Evolutionary conservation across 495 filamentous ascomycete species (phyloP).

Genomic region (Hyaloscypha variabilis): DNA sequence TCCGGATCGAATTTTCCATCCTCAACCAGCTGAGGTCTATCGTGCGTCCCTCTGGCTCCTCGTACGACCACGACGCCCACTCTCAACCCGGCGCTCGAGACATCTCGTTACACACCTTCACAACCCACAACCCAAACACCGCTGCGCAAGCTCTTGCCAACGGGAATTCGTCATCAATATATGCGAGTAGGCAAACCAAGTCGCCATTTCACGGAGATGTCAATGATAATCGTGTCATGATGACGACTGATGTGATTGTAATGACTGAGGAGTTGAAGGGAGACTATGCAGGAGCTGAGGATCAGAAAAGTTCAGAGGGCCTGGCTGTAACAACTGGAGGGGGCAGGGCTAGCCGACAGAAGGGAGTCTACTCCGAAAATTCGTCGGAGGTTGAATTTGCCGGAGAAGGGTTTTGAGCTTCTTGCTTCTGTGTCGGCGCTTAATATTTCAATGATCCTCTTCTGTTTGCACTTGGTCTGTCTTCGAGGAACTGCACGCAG

Average conservation of each 20-base stretch:
- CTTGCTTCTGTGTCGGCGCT: neutral
- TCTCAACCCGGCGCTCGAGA: neutral
- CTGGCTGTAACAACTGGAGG: neutral
- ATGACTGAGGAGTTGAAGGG: neutral
- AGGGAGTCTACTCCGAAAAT: neutral
- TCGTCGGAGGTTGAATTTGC: constrained; percentile 7
- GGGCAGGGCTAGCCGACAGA: neutral
- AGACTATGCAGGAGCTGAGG: neutral
- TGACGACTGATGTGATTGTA: constrained; percentile 4
- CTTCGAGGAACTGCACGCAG: neutral
- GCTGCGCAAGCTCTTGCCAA: neutral
- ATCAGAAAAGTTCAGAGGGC: neutral
- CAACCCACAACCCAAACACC: neutral
- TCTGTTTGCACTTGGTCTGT: neutral
- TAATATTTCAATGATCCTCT: neutral
- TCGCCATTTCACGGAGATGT: neutral
- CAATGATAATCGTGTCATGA: constrained; percentile 1
- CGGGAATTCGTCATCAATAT: neutral
- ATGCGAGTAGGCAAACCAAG: neutral
- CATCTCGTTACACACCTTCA: neutral
- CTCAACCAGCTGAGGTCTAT: constrained; percentile 36
- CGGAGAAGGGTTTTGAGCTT: constrained; percentile 1
- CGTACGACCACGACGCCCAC: neutral
- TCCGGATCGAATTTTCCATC: constrained; percentile 43
- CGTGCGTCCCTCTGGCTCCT: constrained; percentile 1